phyloP scores from a whole-genome alignment of 164 flowering plant species.

The Chimonanthus praecox region DNA sequence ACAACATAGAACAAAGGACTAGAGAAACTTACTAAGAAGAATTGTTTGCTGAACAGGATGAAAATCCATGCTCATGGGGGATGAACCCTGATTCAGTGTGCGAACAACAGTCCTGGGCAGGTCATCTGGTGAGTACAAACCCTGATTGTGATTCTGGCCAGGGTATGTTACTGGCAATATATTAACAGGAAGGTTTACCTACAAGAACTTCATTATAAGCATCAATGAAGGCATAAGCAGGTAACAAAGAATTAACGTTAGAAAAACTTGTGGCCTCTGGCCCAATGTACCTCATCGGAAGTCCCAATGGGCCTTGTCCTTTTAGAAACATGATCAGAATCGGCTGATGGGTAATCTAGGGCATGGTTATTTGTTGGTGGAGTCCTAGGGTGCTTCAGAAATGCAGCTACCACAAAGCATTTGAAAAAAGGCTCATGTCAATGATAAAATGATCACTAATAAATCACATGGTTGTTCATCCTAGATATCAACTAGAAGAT shows the following conservation, averaged over 20 bases:
- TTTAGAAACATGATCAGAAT: slow-evolving; percentile 77
- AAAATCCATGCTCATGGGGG: slow-evolving; percentile 58
- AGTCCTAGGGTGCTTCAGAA: slow-evolving; percentile 47
- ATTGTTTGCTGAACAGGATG: slow-evolving; percentile 48
- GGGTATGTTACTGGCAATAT: slow-evolving; percentile 59
- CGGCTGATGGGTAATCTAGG: slow-evolving; percentile 81
- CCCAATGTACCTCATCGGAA: slow-evolving; percentile 65
- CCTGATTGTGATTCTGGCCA: slow-evolving; percentile 23
- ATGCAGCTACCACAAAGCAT: slow-evolving; percentile 18
- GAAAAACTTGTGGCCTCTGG: background rate
- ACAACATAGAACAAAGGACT: background rate
- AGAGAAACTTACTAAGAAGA: slow-evolving; percentile 39
- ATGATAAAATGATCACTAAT: background rate
- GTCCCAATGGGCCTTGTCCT: slow-evolving; percentile 82
- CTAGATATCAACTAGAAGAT: background rate
- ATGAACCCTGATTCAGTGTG: slow-evolving; percentile 34
- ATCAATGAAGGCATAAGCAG: background rate
- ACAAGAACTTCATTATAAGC: slow-evolving; percentile 6
- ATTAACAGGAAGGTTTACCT: slow-evolving; percentile 78
- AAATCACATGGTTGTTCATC: background rate
- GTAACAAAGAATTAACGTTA: background rate
- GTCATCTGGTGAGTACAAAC: slow-evolving; percentile 23
- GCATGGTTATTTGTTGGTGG: slow-evolving; percentile 64
- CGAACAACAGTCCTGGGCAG: slow-evolving; percentile 50
- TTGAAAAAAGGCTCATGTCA: slow-evolving; percentile 3